Evolutionary conservation across 1,284 basidiomycete species (phyloP).

Genomic region (Waitea zeae): DNA sequence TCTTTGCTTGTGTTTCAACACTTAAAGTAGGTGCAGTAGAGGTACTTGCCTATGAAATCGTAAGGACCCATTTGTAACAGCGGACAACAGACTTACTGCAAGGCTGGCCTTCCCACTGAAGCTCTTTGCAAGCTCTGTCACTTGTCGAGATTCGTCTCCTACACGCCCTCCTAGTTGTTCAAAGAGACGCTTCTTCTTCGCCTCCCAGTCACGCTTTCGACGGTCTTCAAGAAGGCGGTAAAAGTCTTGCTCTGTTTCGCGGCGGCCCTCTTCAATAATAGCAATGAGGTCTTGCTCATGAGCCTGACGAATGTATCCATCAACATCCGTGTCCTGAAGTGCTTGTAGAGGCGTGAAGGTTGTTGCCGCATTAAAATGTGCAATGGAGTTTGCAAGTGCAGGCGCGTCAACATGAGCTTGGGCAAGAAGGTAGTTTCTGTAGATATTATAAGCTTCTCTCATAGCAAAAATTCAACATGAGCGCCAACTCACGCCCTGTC

Average conservation of each 20-base stretch:
- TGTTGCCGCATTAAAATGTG: conserved; percentile 66
- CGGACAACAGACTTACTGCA: conserved; percentile 20
- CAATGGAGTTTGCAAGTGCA: conserved; percentile 62
- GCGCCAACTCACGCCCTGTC: conserved; percentile 50
- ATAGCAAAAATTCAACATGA: conserved; percentile 3
- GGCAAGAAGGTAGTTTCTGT: conserved; percentile 71
- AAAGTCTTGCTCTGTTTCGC: conserved; percentile 76
- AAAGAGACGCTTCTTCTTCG: conserved; percentile 76
- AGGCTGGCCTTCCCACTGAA: conserved; percentile 36
- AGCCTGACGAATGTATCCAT: conserved; percentile 76
- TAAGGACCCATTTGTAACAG: not conserved
- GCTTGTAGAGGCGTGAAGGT: conserved; percentile 83
- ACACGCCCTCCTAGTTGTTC: conserved; percentile 72
- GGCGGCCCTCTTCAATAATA: conserved; percentile 80
- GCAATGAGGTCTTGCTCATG: conserved; percentile 91
- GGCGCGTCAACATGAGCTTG: conserved; percentile 83
- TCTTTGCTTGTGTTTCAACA: conserved; percentile 77
- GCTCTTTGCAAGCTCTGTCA: conserved; percentile 48
- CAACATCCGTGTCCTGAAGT: conserved; percentile 80
- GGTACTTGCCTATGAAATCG: conserved; percentile 21
- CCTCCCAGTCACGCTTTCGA: conserved; percentile 75
- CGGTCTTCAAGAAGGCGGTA: conserved; percentile 66
- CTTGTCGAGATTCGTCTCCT: conserved; percentile 34
- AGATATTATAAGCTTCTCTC: not conserved
- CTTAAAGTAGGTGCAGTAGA: conserved; percentile 37